Evolutionary conservation across 78 protist species (phyloP).

Genomic region (Guillardia theta): DNA sequence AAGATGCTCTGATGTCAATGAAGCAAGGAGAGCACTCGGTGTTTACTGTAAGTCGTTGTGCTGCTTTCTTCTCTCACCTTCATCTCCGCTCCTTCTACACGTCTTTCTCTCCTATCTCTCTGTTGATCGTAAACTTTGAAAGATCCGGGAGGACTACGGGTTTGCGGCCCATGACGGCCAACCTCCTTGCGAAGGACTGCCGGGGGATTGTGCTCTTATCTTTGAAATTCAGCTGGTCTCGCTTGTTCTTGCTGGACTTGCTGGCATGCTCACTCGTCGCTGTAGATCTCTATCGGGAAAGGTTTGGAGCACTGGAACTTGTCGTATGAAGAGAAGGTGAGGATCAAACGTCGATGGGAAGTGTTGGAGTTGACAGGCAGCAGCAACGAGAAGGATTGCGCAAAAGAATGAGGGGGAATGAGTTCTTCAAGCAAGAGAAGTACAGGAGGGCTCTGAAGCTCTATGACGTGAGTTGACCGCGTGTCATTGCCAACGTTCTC

Average conservation of each 20-base stretch:
- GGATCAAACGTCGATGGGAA: background rate
- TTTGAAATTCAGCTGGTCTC: no score
- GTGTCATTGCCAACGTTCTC: no score
- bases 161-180: background rate
- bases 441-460: slow-evolving; percentile 25
- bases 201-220: no score
- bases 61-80: background rate
- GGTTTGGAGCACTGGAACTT: slow-evolving; percentile 40
- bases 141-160: background rate
- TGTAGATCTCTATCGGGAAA: background rate
- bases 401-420: background rate
- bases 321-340: background rate
- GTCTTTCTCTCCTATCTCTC: background rate
- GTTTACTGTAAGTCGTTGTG: background rate
- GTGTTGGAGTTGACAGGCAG: background rate
- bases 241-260: no score
- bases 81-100: background rate
- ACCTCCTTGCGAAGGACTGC: background rate
- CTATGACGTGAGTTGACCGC: no score
- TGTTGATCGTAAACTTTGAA: background rate
- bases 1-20: background rate
- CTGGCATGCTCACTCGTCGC: no score
- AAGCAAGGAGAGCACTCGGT: background rate
- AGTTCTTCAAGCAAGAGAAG: background rate
- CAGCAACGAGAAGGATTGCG: background rate